Conservation (phyloP, 2,329 filamentous ascomycete genomes). For the Triangularia setosa region DNA sequence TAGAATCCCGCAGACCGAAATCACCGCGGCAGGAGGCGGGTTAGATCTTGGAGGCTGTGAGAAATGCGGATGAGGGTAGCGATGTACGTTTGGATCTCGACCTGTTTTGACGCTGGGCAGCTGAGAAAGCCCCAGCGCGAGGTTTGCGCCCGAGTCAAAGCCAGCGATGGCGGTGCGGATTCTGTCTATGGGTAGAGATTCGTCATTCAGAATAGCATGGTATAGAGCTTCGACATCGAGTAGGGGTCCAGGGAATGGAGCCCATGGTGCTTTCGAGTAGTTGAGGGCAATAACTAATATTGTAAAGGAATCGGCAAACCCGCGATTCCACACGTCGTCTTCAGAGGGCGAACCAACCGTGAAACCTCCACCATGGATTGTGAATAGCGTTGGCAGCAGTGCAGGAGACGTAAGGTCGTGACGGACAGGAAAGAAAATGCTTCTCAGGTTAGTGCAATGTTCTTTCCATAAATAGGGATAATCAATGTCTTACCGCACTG, state of each 20-base stretch:
- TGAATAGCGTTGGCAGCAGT: conserved; percentile 41
- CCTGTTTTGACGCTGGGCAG: conserved; percentile 32
- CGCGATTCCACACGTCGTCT: conserved; percentile 43
- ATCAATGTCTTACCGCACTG: conserved; percentile 30
- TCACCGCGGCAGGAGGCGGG: conserved; percentile 31
- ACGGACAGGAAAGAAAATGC: conserved; percentile 39
- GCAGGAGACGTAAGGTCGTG: conserved; percentile 30
- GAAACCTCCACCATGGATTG: conserved; percentile 50
- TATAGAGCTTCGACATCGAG: conserved; percentile 44
- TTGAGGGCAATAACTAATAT: conserved; percentile 45
- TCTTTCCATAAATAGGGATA: background rate
- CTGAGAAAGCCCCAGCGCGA: conserved; percentile 41
- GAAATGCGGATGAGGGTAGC: background rate
- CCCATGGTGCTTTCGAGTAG: conserved; percentile 44
- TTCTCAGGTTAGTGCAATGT: background rate
- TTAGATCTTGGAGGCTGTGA: conserved; percentile 20
- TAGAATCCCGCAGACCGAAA: conserved; percentile 42
- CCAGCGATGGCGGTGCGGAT: conserved; percentile 40
- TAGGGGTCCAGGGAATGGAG: conserved; percentile 41
- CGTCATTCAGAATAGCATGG: conserved; percentile 41
- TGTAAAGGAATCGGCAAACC: conserved; percentile 38
- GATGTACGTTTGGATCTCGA: conserved; percentile 6
- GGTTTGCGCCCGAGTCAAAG: conserved; percentile 50
- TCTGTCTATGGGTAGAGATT: conserved; percentile 42
- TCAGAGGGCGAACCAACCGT: conserved; percentile 39